Conservation (phyloP, 257 asterid genomes). For the Scutellaria minor region DNA sequence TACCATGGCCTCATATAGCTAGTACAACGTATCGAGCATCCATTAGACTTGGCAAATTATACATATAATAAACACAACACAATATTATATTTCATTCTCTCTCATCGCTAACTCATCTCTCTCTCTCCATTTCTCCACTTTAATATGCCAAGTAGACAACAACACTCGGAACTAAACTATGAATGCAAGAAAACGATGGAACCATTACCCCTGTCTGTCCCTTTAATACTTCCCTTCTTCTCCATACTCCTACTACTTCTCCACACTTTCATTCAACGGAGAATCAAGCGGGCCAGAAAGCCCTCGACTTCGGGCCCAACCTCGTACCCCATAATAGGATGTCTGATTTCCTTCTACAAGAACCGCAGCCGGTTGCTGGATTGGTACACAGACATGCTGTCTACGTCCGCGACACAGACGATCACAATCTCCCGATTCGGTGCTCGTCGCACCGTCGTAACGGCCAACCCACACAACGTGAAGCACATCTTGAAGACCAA, state of each 20-base stretch:
- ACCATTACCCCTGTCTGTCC: slow-evolving; percentile 26
- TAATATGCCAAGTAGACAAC: slow-evolving; percentile 4
- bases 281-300: slow-evolving; percentile 24
- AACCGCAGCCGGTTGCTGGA: slow-evolving; percentile 59
- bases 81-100: too few species aligned
- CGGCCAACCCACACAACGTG: slow-evolving; percentile 65
- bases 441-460: slow-evolving; percentile 57
- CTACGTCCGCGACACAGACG: slow-evolving; percentile 54
- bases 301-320: slow-evolving; percentile 36
- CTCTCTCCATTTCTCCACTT: not conserved
- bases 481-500: slow-evolving; percentile 56
- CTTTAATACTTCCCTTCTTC: slow-evolving; percentile 27
- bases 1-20: too few species aligned
- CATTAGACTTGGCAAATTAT: too few species aligned
- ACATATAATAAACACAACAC: too few species aligned
- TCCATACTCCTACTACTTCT: slow-evolving; percentile 37
- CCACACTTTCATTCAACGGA: slow-evolving; percentile 32
- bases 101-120: too few species aligned
- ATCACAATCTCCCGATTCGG: slow-evolving; percentile 55
- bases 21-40: too few species aligned
- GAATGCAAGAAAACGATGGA: slow-evolving; percentile 34
- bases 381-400: slow-evolving; percentile 75
- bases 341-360: slow-evolving; percentile 64
- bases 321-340: slow-evolving; percentile 60
- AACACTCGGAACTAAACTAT: slow-evolving; percentile 1